Base-by-base conservation (phyloP, 495 filamentous ascomycete genomes). In the Amphirosellinia nigrospora region DNA sequence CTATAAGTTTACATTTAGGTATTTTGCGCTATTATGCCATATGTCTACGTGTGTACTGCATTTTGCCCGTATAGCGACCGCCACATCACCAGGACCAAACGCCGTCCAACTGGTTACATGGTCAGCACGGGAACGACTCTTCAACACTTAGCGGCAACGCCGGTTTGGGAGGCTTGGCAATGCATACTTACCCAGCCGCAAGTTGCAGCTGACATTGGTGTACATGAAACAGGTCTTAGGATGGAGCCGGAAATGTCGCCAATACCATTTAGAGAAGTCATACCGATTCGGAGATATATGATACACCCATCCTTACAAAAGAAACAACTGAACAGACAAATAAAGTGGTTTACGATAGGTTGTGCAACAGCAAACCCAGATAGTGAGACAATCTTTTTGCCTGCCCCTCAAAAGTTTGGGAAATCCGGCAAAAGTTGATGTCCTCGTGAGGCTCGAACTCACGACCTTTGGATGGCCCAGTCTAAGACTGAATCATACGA, bases 361-460 rank as follows among this genome's bases (percentile, higher is more conserved):
- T 10, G 45, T 48, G 21, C 21, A 13, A 28, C 21, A 13, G 15
- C 21, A 52, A 52, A 23, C 21, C 10, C 3, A 11, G n/a, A 0
- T 36, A 36, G 34, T 4, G 7, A 1, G 15, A 45, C 13, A 16
- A 43, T 43, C 13, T 8, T 43, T 45, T n/a, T n/a, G n/a, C 23
- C 11, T 16, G 16, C 4, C 26, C 26, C 48, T 13, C 13, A 23
- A 53, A 53, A 53, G 4, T 4, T 0, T 10, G 11, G 1, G 1
- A 3, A 11, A 9, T 26, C 0, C 5, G 2, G 19, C 32, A 60
- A 36, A 60, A 60, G 30, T 23, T 32, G 9, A 61, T 61, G 58
- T 61, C 58, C 58, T 61, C 58, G 58, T 61, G 58, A 61, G 58
- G 58, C 58, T 61, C 58, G 58, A 61, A 61, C 58, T 61, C 58